phyloP scores from a whole-genome alignment of 495 filamentous ascomycete genomes.

The Penicillium robsamsonii region DNA sequence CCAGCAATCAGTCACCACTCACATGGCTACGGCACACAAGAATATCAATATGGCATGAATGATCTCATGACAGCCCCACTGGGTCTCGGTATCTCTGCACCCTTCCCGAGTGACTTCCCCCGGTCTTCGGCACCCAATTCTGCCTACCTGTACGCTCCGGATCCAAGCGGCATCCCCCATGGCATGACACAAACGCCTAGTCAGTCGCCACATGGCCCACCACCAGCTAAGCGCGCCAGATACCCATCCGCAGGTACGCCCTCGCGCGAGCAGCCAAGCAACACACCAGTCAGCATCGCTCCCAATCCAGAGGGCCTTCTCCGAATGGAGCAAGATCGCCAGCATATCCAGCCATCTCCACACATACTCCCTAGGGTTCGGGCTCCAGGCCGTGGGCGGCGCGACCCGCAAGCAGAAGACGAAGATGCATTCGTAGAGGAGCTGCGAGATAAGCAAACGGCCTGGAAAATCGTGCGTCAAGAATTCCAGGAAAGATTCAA shows the following conservation, averaged over 20 bases:
- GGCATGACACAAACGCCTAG: constrained; percentile 21
- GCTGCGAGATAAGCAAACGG: constrained; percentile 63
- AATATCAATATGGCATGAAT: constrained; percentile 36
- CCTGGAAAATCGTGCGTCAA: constrained; percentile 68
- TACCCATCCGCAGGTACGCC: constrained; percentile 26
- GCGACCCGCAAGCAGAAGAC: constrained; percentile 56
- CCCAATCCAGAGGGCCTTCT: constrained; percentile 42
- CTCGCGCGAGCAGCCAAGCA: constrained; percentile 32
- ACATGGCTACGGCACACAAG: constrained; percentile 27
- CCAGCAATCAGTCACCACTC: constrained; percentile 43
- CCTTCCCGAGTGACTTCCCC: constrained; percentile 37
- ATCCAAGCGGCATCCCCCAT: constrained; percentile 18
- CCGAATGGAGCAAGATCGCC: constrained; percentile 36
- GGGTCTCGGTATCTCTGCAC: constrained; percentile 41
- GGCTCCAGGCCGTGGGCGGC: constrained; percentile 40
- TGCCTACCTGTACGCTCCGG: constrained; percentile 27
- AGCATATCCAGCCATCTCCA: constrained; percentile 26
- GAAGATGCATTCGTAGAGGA: constrained; percentile 65
- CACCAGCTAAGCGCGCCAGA: constrained; percentile 30
- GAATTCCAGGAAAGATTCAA: constrained; percentile 61
- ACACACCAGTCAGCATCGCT: constrained; percentile 39
- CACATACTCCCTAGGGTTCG: constrained; percentile 37
- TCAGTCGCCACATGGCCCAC: constrained; percentile 27
- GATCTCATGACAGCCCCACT: constrained; percentile 29
- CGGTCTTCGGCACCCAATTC: constrained; percentile 24